Percentiles rank a stretch among this genome's conserved stretches.
Conservation (phyloP, 208 protist genomes). For the Vickermania spadyakhi region DNA sequence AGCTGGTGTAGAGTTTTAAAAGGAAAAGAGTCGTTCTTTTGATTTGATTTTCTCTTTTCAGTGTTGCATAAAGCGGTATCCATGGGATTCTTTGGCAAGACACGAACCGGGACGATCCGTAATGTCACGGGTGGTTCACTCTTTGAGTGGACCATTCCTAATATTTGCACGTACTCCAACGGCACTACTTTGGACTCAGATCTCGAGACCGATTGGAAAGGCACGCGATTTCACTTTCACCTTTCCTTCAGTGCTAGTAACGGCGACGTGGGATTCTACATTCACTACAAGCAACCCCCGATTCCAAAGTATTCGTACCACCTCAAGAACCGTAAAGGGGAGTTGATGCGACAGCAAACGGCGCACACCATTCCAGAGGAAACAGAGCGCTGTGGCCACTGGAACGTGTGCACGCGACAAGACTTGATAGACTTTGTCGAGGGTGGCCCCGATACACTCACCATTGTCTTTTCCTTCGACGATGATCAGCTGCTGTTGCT, state of each 20-base stretch:
- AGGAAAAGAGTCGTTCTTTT: no score
- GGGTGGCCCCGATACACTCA: constrained; percentile 36
- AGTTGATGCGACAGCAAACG: constrained; percentile 80
- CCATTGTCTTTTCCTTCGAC: constrained; percentile 62
- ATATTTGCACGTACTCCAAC: constrained; percentile 26
- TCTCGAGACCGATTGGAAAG: constrained; percentile 46
- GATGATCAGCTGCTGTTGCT: constrained; percentile 48
- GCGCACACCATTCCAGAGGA: constrained; percentile 71
- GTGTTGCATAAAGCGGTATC: not conserved
- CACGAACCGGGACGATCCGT: constrained; percentile 48
- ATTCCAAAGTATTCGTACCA: constrained; percentile 90
- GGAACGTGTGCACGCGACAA: constrained; percentile 53
- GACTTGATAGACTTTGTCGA: constrained; percentile 45
- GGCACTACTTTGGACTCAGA: constrained; percentile 58
- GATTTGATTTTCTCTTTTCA: not conserved
- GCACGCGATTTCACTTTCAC: constrained; percentile 83
- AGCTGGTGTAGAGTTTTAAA: no score
- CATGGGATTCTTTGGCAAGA: constrained; percentile 72
- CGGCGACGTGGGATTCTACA: constrained; percentile 68
- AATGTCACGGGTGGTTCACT: constrained; percentile 20
- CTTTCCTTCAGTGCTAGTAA: constrained; percentile 28
- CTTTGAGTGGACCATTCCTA: constrained; percentile 66
- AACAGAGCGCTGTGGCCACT: constrained; percentile 83
- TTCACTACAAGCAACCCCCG: constrained; percentile 76
- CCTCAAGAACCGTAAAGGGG: constrained; percentile 47